Evolutionary conservation across 1,284 basidiomycete species (phyloP).

Genomic region (Wolfiporia cocos): DNA sequence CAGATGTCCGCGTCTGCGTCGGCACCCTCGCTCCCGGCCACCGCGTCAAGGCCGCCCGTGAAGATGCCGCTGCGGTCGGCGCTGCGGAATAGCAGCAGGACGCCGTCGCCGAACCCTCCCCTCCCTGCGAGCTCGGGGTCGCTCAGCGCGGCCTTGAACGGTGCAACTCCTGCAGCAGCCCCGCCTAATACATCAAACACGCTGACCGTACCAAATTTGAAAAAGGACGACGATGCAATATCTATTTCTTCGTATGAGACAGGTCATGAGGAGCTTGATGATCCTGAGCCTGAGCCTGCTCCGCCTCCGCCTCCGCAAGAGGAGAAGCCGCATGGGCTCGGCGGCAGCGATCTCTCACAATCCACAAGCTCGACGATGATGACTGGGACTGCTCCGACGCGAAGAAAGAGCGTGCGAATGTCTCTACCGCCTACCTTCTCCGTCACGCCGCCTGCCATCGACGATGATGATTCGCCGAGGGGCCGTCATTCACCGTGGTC

Average conservation of each 20-base stretch:
- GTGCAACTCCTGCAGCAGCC: not conserved
- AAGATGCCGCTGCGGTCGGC: constrained; percentile 57
- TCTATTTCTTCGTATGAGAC: constrained; percentile 60
- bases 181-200: not conserved
- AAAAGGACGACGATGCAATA: constrained; percentile 28
- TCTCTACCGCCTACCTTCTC: constrained; percentile 69
- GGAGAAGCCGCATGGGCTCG: constrained; percentile 4
- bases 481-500: constrained; percentile 18
- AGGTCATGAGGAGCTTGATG: constrained; percentile 42
- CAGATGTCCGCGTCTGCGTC: constrained; percentile 16
- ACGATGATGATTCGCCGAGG: constrained; percentile 38
- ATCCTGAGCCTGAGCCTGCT: constrained; percentile 9
- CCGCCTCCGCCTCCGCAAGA: constrained; percentile 22
- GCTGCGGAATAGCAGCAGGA: constrained; percentile 50
- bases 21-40: constrained; percentile 14
- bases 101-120: constrained; percentile 51
- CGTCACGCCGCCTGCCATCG: constrained; percentile 56
- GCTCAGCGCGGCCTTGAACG: not conserved
- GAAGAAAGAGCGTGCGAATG: constrained; percentile 71
- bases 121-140: constrained; percentile 49
- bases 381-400: constrained; percentile 23
- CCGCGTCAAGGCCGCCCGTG: constrained; percentile 14
- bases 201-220: not conserved
- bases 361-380: constrained; percentile 18
- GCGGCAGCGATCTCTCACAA: constrained; percentile 22